Evolutionary conservation across 2,329 filamentous ascomycete species (phyloP), one percentile per base, ranked within the genome.

Genomic region (Botrytis pseudocinerea): DNA sequence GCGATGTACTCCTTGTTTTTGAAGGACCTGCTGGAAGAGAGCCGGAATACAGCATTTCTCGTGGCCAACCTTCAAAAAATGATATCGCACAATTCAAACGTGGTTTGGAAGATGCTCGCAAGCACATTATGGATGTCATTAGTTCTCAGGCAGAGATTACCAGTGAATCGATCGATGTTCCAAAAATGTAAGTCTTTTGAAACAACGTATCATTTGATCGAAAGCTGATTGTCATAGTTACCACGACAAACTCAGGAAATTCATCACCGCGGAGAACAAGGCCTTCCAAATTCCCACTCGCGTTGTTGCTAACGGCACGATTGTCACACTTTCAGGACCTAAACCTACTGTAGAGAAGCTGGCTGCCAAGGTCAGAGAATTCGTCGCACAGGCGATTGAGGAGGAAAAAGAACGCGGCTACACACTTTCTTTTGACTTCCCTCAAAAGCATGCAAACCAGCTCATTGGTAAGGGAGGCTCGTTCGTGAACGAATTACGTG

Each of bases 351-450:
- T 97, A 5, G 88, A 92, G 69, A 88, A 89, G 2, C 87, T 98
- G 57, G 87, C 89, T 44, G 83, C 87, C 51, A 96, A 95, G 85
- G 89, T 97, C 71, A 83, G 88, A 73, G 89, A 89, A 10, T 98
- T 97, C 80, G 86, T 98, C 35, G 91, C 92, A 80, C 92, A 97
- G 81, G 94, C 97, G 83, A 93, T 95, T 84, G 89, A 93, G 81
- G 95, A 98, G 75, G 95, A 98, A 83, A 93, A 96, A 81, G 95
- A 98, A 83, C 93, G 95, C 74, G 94, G 93, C 62, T 97, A 95
- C 83, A 94, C 90, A 3, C 85, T 93, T 74, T 90, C 88, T 40
- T 98, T 98, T 77, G 94, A 97, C 76, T 99, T 97, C 85, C 95
- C 95, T 12, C 93, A 97, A 81, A 97, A 97, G 83, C 97, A 90